Evolutionary conservation across 306 rosid genomes (phyloP).

Genomic region (Sophora flavescens): DNA sequence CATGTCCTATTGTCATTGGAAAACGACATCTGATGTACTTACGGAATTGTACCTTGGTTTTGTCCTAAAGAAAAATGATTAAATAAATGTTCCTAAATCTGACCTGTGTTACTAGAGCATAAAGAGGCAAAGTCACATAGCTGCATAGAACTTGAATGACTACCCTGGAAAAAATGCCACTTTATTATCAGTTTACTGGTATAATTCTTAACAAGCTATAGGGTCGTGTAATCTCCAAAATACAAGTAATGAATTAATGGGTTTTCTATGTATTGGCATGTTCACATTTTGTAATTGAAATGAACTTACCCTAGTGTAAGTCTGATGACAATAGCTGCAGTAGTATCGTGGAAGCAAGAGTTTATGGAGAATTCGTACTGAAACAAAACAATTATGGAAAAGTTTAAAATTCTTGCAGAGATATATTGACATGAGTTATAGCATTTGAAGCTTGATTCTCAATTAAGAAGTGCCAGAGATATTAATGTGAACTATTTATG

Average conservation of each 20-base stretch:
- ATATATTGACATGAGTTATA: too few species aligned
- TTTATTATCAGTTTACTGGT: conserved; percentile 21
- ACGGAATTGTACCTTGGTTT: too few species aligned
- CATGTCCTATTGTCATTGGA: too few species aligned
- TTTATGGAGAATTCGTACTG: conserved; percentile 56
- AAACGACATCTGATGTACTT: too few species aligned
- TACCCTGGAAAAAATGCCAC: conserved; percentile 62
- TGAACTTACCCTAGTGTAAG: conserved; percentile 72
- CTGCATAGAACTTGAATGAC: conserved; percentile 79
- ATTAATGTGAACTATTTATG: too few species aligned
- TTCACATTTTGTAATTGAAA: conserved; percentile 20
- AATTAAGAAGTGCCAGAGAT: too few species aligned
- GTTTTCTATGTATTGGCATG: not conserved
- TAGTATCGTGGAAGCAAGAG: conserved; percentile 68
- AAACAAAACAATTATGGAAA: conserved; percentile 31
- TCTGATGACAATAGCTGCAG: conserved; percentile 58
- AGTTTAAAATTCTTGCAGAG: conserved; percentile 1
- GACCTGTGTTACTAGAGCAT: conserved; percentile 94
- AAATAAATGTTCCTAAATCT: not conserved
- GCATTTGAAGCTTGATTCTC: too few species aligned
- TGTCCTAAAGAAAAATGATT: not conserved
- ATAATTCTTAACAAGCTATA: not conserved
- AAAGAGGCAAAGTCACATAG: conserved; percentile 87
- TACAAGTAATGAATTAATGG: not conserved
- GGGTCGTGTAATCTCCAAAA: not conserved